Evolutionary conservation across 371 early-diverging fungal species (phyloP).

Genomic region (Quaeritorhiza haematococci): DNA sequence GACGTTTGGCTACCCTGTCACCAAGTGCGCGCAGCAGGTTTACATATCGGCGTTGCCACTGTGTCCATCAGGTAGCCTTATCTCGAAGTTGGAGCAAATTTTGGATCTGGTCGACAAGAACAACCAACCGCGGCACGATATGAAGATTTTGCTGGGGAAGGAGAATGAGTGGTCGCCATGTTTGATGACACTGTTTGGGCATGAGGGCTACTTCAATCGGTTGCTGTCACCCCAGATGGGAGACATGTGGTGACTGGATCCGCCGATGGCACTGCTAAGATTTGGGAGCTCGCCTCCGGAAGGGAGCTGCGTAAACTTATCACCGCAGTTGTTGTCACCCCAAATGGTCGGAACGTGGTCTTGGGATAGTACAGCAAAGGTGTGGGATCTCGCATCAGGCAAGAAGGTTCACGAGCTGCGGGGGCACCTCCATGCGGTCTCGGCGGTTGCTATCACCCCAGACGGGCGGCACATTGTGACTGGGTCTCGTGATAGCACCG

Average conservation of each 20-base stretch:
- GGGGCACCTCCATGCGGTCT: constrained; percentile 68
- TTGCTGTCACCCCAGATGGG: no score
- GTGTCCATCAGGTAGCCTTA: no score
- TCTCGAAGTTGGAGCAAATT: no score
- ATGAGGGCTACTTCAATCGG: not conserved
- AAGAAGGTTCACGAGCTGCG: constrained; percentile 39
- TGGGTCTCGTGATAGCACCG: constrained; percentile 85
- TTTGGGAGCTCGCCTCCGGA: constrained; percentile 33
- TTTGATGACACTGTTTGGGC: not conserved
- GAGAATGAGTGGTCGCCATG: not conserved
- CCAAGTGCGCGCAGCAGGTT: no score
- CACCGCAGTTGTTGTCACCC: no score
- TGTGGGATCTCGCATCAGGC: constrained; percentile 72
- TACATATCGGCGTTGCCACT: no score
- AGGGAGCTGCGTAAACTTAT: constrained; percentile 15
- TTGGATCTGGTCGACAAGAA: no score
- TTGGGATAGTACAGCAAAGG: no score
- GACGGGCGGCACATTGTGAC: constrained; percentile 75
- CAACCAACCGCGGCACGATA: no score
- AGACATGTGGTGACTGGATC: constrained; percentile 83
- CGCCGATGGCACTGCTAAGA: constrained; percentile 79
- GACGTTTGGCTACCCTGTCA: no score
- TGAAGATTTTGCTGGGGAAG: not conserved
- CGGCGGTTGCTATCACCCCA: constrained; percentile 70
- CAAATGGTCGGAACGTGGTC: no score